phyloP scores from a whole-genome alignment of 2,329 filamentous ascomycete genomes.

The Thyridium curvatum region DNA sequence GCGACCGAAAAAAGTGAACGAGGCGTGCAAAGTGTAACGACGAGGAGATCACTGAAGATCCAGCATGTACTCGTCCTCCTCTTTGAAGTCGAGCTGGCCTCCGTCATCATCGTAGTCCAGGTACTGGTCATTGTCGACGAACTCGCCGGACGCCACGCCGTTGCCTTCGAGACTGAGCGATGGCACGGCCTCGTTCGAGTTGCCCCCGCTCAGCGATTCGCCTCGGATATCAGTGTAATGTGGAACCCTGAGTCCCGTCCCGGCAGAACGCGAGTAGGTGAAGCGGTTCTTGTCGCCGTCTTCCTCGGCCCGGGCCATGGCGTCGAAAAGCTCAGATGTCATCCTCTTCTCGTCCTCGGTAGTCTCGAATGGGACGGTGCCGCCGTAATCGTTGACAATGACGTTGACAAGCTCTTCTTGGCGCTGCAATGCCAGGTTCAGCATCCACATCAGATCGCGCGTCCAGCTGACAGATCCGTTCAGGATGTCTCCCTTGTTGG shows the following conservation, averaged over 20 bases:
- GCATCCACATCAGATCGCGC: slow-evolving; percentile 94
- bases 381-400: slow-evolving; percentile 61
- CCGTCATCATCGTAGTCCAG: slow-evolving; percentile 68
- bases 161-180: slow-evolving; percentile 45
- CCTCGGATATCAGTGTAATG: slow-evolving; percentile 90
- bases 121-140: slow-evolving; percentile 48
- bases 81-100: slow-evolving; percentile 75
- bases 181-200: slow-evolving; percentile 27
- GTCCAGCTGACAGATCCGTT: slow-evolving; percentile 98
- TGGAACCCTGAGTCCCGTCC: slow-evolving; percentile 83
- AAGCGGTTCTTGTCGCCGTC: slow-evolving; percentile 46
- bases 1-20: too few relatives aligned
- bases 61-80: slow-evolving; percentile 92
- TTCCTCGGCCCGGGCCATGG: slow-evolving; percentile 73
- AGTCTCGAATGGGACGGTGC: slow-evolving; percentile 71
- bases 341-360: slow-evolving; percentile 93
- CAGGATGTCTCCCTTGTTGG: slow-evolving; percentile 97
- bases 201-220: slow-evolving; percentile 56
- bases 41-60: slow-evolving; percentile 37
- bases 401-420: slow-evolving; percentile 79
- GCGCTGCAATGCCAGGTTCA: slow-evolving; percentile 82
- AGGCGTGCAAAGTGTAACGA: slow-evolving; percentile 19
- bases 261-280: slow-evolving; percentile 75
- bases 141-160: slow-evolving; percentile 23
- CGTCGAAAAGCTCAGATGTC: slow-evolving; percentile 86